Base-by-base conservation (phyloP, 306 rosid genomes). In the Lagenaria siceraria region DNA sequence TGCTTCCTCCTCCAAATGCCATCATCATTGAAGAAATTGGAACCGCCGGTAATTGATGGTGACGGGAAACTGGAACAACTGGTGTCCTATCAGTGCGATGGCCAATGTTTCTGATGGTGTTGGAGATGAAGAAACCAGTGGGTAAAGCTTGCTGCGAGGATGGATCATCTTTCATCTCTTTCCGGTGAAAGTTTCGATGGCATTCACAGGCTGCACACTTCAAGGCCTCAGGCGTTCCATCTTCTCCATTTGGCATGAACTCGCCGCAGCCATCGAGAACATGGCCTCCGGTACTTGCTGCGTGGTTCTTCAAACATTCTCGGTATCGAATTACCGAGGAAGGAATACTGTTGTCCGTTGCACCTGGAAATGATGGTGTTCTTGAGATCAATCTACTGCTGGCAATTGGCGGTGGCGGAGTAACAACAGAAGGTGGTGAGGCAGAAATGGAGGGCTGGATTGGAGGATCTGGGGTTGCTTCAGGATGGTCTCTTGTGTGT, bases 261-360 rank as follows among this genome's bases (percentile, higher is more conserved):
- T 96, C 99, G n/a, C 98, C 96, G 70, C 99, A 96, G 0, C 99
- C 99, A 60, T 96, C 99, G 7, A 92, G 87, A 40, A 88, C 90
- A 79, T 88, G 89, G 76, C 96, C 88, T 38, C 99, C 99, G 64
- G 73, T 85, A 81, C 84, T 86, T n/a, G 97, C 99, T 7, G 98
- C 99, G 76, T 96, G 97, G 78, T 96, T 96, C 80, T 84, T 87
- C 82, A 85, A 75, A 81, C 99, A 96, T 87, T 96, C 99, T 78
- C 89, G 83, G 74, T 96, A 92, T 60, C 88, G 73, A 21, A 51
- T 51, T 5, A 81, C 78, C 24, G 27, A 62, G 0, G 81, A 63
- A 9, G 78, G 74, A 11, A 68, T 22, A 21, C 1, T 21, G 22
- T 51, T 73, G 6, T 71, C 76, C 4, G 24, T 43, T 14, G 75